Evolutionary conservation across 1,284 basidiomycete species (phyloP), one percentile per base, ranked within the genome.

Genomic region (Clitocybe nebularis): DNA sequence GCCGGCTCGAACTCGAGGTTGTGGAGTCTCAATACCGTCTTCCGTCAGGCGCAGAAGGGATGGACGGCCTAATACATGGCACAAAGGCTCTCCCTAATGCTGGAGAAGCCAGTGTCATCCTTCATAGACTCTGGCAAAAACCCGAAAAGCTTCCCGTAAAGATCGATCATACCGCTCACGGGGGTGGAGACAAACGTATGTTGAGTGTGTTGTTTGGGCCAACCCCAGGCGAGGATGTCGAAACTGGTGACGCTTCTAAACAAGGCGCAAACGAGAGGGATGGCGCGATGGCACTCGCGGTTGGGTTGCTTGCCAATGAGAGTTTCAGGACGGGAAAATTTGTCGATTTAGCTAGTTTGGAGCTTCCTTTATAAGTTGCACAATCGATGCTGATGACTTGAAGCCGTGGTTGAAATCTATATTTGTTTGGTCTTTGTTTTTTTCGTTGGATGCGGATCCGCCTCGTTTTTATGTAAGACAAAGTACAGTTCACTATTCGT

Each of bases 1-100:
- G 75, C 5, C 68, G 75, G 5, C 68, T 77, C 5, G 75, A 78
- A 59, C 67, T 77, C 26, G 71, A 73, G 48, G 72, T 75, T 11
- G 73, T 77, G 39, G 75, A 78, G 51, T 69, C 65, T 14, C 53
- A 63, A 43, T 67, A 59, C 49, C 62, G 66, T 9, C 51, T 64
- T 17, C 56, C 60, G 6, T 49, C 51, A 0, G 63, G 61, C 16
- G 58, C 53, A 2, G 58, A 63, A 32, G 54, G 56, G 11, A 58
- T 61, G 25, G 61, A 61, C 32, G 68, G 67, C 6, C 53, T 67
- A 17, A 64, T 68, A 24, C 72, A 75, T 53, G 72, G 72, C 17
- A 68, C 61, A 10, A 62, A 64, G 19, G 61, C 72, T 1, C 62
- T 73, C 21, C 71, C 72, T 0, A 66, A 74, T 48, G 65, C 70